phyloP scores from a whole-genome alignment of 768 basidiomycete species.

The Fomitopsis serialis region DNA sequence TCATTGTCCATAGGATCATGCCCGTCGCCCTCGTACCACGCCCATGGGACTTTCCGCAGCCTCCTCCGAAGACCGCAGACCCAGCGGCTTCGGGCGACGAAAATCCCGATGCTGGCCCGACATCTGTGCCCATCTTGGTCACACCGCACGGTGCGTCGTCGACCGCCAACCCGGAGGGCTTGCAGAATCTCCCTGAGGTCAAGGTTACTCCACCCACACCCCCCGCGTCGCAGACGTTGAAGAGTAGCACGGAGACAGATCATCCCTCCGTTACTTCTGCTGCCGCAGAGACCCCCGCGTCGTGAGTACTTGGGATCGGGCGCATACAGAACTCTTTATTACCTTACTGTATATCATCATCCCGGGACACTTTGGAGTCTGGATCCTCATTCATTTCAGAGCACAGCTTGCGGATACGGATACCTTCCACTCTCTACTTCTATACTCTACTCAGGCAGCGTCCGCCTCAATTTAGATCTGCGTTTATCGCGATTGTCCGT shows the following conservation, averaged over 20 bases:
- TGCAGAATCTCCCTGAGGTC: conserved; percentile 8
- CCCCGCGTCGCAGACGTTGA: conserved; percentile 11
- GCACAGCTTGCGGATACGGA: no score
- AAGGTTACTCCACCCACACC: conserved; percentile 17
- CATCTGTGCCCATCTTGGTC: background rate
- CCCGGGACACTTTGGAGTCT: background rate
- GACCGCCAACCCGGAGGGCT: conserved; percentile 2
- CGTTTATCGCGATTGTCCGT: no score
- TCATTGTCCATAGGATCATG: conserved; percentile 51
- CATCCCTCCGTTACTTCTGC: no score
- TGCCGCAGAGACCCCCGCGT: no score
- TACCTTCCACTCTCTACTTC: no score
- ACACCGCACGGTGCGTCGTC: conserved; percentile 2
- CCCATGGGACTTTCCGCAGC: conserved; percentile 68
- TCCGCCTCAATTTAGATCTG: no score
- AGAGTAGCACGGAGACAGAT: background rate
- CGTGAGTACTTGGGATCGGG: no score
- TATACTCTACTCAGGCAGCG: no score
- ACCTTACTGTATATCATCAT: no score
- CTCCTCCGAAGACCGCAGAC: conserved; percentile 22
- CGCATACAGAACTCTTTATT: background rate
- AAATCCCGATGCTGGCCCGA: conserved; percentile 2
- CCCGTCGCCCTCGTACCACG: conserved; percentile 75
- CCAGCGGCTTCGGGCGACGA: background rate
- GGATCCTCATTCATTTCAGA: background rate